These are phyloP conservation scores for Microstegium vimineum DNA, from an alignment of 176 grass and related monocot species.

Conservation along the genomic window DNA sequence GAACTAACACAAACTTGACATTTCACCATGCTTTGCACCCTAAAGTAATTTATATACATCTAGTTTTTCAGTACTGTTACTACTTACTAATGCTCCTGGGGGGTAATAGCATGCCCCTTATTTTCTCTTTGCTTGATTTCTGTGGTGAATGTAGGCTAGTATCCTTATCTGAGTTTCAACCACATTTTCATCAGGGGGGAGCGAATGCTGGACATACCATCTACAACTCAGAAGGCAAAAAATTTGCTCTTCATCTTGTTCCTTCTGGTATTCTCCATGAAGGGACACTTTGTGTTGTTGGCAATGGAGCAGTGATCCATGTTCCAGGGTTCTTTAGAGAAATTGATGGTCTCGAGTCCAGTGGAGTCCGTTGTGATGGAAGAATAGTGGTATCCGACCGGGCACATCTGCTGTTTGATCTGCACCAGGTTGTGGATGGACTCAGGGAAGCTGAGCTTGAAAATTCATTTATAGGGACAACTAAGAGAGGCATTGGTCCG, in stretches of 20 bases:
- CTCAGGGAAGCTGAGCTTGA: constrained; percentile 73
- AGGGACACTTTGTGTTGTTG: constrained; percentile 65
- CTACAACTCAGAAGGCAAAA: constrained; percentile 80
- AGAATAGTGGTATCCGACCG: constrained; percentile 69
- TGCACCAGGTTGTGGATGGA: constrained; percentile 74
- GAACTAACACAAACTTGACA: background rate
- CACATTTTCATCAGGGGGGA: constrained; percentile 57
- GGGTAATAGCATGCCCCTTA: background rate
- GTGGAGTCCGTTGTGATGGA: constrained; percentile 55
- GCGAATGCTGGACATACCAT: constrained; percentile 91
- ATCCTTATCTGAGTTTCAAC: constrained; percentile 21
- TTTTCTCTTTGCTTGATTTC: background rate
- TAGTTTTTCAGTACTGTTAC: background rate
- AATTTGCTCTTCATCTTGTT: constrained; percentile 84
- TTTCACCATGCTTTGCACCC: background rate
- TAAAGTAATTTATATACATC: background rate
- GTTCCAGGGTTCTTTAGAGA: constrained; percentile 74
- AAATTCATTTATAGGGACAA: constrained; percentile 72
- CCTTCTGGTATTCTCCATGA: constrained; percentile 83
- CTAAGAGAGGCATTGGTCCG: constrained; percentile 83
- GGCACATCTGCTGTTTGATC: constrained; percentile 78
- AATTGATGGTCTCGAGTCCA: constrained; percentile 76
- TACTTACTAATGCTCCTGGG: background rate
- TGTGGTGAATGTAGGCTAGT: background rate
- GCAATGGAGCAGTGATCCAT: constrained; percentile 78